Base-by-base conservation (phyloP, 1,284 basidiomycete genomes). In the Pterula multifida region DNA sequence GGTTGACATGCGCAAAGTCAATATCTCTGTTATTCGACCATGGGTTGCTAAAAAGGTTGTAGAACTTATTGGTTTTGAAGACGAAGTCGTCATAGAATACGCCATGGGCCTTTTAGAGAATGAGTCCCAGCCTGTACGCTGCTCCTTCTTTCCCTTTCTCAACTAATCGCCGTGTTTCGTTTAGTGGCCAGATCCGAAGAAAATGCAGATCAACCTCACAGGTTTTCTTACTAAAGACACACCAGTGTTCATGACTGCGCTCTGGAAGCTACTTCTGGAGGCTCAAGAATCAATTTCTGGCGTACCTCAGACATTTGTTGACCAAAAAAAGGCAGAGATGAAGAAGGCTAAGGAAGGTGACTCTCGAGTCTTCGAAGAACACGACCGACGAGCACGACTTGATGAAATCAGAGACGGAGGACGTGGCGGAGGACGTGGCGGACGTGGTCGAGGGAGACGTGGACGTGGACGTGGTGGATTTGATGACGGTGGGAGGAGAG, bases 1-100 rank as follows among this genome's bases (percentile, higher is more conserved):
- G 85, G 91, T 97, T 49, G 93, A 97, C 65, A 88, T 95, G 79
- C 78, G 87, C 49, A 96, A 96, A 72, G 92, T 98, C 53, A 95
- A 96, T 64, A 63, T 92, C 54, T 73, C 75, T 26, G 89, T 94
- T 56, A 86, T 97, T 61, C 75, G 89, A 50, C 90, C 92, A 2
- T 98, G 95, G 95, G 85, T 97, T 52, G 84, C 90, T 3, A 90
- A 90, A 68, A 90, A 90, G 62, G 81, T 96, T 50, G 79, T 87
- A 3, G 87, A 93, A 58, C 75, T 97, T 21, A 79, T 95, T 35
- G 91, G 92, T 3, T 83, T 98, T 48, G 95, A 98, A 62, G 95
- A 98, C 64, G 95, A 98, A 61, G 86, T 98, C 35, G 87, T 98
- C 25, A 84, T 96, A 23, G 95, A 98, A 64, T 98, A 96, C 63